Evolutionary conservation across 805 yeast genomes (phyloP), one percentile per base, ranked within the genome.

Genomic region (Candida khao-thaluensis): DNA sequence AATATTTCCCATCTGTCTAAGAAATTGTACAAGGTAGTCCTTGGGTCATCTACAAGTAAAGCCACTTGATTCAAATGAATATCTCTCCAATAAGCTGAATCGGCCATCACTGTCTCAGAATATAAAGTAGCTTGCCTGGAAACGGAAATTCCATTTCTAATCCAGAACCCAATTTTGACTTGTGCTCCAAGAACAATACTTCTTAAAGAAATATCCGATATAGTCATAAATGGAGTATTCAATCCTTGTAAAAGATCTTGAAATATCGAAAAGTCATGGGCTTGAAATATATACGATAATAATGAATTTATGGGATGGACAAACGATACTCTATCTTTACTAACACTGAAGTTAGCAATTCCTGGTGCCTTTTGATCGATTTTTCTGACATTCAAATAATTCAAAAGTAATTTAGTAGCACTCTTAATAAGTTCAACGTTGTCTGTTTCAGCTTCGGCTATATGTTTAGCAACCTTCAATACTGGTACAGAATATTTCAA

Each of bases 91-190:
- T 53, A 64, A 0, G 71, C 62, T 17, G 63, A 47, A 41, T 73
- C 74, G 2, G 71, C 56, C 53, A 72, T 63, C 3, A 56, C 45
- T 5, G 62, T 50, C n/a, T 68, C 72, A 39, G 64, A 63, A 45
- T 80, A 79, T 11, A 72, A 59, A 0, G 72, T 54, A 0, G 80
- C 74, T 47, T 78, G 79, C 30, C 72, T 66, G 3, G 77, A 57
- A 2, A 72, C 75, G 5, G 75, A 68, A 37, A 65, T 52, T 15
- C 93, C 93, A 51, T 84, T 84, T 60, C 91, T 72, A 2, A 84
- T 74, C 93, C 93, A 84, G 44, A 76, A 77, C 1, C 85, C 85
- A 1, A 75, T 62, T 23, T 72, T 72, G 2, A 82, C 75, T 51
- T 84, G 91, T 3, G 81, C 61, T 14, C 76, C 71, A 21, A 82